Evolutionary conservation across 371 early-diverging fungal species (phyloP), one percentile per base, ranked within the genome.

Genomic region (Smittium mucronatum): DNA sequence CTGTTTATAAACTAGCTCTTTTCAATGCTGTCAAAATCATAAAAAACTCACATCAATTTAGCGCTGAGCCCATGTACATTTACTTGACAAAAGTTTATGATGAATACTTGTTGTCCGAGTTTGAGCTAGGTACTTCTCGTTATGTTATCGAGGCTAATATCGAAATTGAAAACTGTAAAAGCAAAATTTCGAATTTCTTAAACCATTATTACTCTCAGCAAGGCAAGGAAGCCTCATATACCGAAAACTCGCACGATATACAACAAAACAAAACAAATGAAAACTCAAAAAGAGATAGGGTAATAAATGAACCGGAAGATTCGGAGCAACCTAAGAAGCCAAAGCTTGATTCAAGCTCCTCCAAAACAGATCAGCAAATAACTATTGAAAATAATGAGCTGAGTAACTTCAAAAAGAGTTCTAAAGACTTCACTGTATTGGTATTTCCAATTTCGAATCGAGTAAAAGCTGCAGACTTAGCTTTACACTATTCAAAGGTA

Each of bases 21-120:
- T 2, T n/a, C n/a, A 65, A 32, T 34, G 36, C 34, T 25, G 2
- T 25, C 5, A 65, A 65, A 33, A 33, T 34, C 2, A 36, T 33
- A 1, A n/a, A 65, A 34, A 28, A 36, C 11, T n/a, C 25, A 32
- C n/a, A 2, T n/a, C n/a, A 65, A n/a, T 34, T 31, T n/a, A 11
- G 8, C n/a, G 34, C 26, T 33, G 65, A 65, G 15, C 5, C 8
- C 31, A 34, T 32, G n/a, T 65, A 34, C n/a, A 2, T 65, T 11
- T n/a, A 36, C 34, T 65, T 26, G n/a, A 21, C n/a, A 15, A 28
- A 33, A 65, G n/a, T 65, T 5, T 65, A 34, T 65, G 65, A 65
- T 2, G 65, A 32, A 8, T 31, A 25, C 34, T n/a, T 65, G 5
- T 25, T n/a, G 15, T 11, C 36, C n/a, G 65, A 65, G 34, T 65